Conservation (phyloP, 305 asterid species). For the Andrographis paniculata region DNA sequence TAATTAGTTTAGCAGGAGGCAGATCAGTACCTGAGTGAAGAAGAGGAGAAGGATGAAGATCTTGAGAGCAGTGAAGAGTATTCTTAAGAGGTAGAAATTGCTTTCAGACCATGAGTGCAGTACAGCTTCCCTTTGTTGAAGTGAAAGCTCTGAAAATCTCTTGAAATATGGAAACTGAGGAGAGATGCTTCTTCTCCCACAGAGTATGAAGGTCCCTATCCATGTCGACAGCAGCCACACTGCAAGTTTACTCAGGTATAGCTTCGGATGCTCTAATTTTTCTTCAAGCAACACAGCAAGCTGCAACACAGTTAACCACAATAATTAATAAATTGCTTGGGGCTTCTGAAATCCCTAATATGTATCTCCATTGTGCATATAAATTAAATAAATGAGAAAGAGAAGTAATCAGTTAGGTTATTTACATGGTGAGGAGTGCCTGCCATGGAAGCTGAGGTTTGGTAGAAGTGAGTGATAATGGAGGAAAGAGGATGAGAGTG, state of each 20-base stretch:
- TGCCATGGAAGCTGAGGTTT: conserved; percentile 64
- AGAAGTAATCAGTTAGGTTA: not conserved
- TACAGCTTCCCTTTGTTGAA: conserved; percentile 32
- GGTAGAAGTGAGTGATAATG: conserved; percentile 31
- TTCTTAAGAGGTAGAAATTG: conserved; percentile 33
- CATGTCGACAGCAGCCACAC: conserved; percentile 51
- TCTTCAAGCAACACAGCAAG: conserved; percentile 31
- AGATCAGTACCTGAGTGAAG: conserved; percentile 53
- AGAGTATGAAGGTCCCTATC: conserved; percentile 49
- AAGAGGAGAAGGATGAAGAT: conserved; percentile 35
- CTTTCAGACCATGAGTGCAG: conserved; percentile 57
- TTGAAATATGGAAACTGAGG: conserved; percentile 44
- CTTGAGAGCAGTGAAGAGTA: conserved; percentile 41
- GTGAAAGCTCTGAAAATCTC: conserved; percentile 42
- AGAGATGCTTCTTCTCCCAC: conserved; percentile 55
- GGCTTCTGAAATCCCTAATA: not conserved
- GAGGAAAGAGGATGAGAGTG: conserved; percentile 15
- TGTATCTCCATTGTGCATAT: not conserved
- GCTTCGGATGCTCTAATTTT: conserved; percentile 54
- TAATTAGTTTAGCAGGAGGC: not conserved
- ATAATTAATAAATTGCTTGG: not conserved
- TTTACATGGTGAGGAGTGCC: conserved; percentile 56
- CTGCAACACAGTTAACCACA: conserved; percentile 18
- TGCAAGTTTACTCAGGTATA: conserved; percentile 24
- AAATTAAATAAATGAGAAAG: too few relatives aligned